Base-by-base conservation (phyloP, 179 eudicot genomes). In the Camellia oleifera region DNA sequence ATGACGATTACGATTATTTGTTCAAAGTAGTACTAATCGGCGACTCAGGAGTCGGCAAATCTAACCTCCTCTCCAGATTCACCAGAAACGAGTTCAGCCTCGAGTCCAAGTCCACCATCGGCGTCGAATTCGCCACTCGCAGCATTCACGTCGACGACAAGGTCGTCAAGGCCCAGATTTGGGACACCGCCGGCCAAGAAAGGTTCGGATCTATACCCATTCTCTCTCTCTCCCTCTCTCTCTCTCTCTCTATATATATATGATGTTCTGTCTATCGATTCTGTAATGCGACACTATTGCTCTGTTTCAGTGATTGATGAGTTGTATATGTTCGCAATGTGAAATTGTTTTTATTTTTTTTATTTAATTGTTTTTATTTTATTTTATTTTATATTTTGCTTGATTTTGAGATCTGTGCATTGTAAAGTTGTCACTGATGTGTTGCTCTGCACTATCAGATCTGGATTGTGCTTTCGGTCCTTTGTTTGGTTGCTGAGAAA, bases 111-210 rank as follows among this genome's bases (percentile, higher is more conserved):
- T 88, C 90, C 74, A 88, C 90, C 5, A 88, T 88, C 72, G 90
- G 90, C 4, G 90, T 88, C 57, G 91, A 88, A 60, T 88, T 88
- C 68, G 91, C 91, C 45, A 88, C 91, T 78, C 86, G 91, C 0
- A 86, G 86, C 63, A 86, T 88, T 70, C 83, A 67, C 9, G 87
- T 88, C 14, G 91, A 88, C 45, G 91, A 86, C 77, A 87, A 84
- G 77, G 83, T 84, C 20, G 86, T 87, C 72, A 87, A 87, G 74
- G 89, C 89, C 62, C 89, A 87, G 83, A 87, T 87, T 87, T 87
- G 89, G 89, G 89, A 86, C 46, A 86, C 89, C 46, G 87, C 85
- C 23, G 88, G 88, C 50, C 90, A 85, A 79, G 86, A 87, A 56
- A 69, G 86, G 86, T 81, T 2, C 69, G 23, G 65, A 61, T 61